phyloP scores from a whole-genome alignment of 306 rosid genomes.

The Nissolia schottii region DNA sequence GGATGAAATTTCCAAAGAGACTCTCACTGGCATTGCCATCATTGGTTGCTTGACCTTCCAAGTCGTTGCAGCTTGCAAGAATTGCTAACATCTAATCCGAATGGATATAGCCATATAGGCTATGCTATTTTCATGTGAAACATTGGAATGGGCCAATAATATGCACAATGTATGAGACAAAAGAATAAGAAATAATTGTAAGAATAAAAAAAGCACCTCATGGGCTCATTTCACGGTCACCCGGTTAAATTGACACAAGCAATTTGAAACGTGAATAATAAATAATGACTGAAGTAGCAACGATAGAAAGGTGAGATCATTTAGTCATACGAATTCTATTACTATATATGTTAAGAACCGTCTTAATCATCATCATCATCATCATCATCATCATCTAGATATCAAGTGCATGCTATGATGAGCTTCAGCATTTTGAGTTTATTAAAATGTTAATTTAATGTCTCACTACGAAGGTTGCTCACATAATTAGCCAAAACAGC shows the following conservation, averaged over 20 bases:
- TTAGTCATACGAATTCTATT: too few species aligned
- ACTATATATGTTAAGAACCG: too few species aligned
- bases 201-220: background rate
- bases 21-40: background rate
- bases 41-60: background rate
- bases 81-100: background rate
- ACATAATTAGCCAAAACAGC: background rate
- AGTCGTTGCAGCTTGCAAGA: background rate
- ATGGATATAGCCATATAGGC: background rate
- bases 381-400: background rate
- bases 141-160: background rate
- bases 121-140: background rate
- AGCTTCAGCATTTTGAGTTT: background rate
- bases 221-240: background rate
- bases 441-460: background rate
- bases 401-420: background rate
- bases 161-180: background rate
- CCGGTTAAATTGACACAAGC: background rate
- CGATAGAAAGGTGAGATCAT: too few species aligned
- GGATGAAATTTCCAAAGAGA: background rate
- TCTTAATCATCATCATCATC: background rate
- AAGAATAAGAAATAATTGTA: background rate
- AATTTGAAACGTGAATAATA: too few species aligned
- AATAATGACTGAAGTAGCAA: too few species aligned
- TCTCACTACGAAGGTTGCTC: background rate